Conservation (phyloP, 805 yeast genomes). For the Candida anglica region DNA sequence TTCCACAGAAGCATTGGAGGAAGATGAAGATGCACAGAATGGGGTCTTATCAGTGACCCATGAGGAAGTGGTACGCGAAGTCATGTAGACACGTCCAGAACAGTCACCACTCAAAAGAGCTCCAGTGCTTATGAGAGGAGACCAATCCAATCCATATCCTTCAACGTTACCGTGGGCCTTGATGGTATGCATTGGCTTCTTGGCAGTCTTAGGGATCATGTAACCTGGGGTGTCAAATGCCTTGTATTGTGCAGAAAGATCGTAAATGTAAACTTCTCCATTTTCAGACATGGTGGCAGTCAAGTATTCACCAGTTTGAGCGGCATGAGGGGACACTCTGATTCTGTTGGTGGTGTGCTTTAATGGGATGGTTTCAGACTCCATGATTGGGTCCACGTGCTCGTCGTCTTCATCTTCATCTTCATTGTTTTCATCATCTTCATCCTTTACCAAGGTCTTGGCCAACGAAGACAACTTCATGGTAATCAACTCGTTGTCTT, state of each 20-base stretch:
- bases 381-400: conserved; percentile 81
- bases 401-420: conserved; percentile 67
- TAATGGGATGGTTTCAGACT: conserved; percentile 74
- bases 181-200: conserved; percentile 79
- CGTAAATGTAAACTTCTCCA: conserved; percentile 87
- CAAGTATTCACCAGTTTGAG: conserved; percentile 70
- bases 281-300: conserved; percentile 86
- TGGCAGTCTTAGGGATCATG: conserved; percentile 69
- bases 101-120: conserved; percentile 85
- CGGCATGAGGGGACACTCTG: conserved; percentile 76
- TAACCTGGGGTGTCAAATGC: conserved; percentile 89
- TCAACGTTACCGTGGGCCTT: conserved; percentile 90
- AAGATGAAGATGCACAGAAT: conserved; percentile 59
- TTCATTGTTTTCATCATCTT: conserved; percentile 69
- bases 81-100: conserved; percentile 75
- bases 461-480: conserved; percentile 78
- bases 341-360: conserved; percentile 85
- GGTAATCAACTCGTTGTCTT: conserved; percentile 84
- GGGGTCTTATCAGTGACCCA: conserved; percentile 89
- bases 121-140: conserved; percentile 78
- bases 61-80: conserved; percentile 68
- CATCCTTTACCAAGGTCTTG: conserved; percentile 84
- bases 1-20: conserved; percentile 83
- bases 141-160: conserved; percentile 97
- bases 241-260: conserved; percentile 70